A percentile compares a stretch with the other conserved stretches of the same genome.
These are phyloP conservation scores for Periglandula ipomoeae DNA, from an alignment of 2,329 filamentous ascomycete species.

Conservation along the genomic window DNA sequence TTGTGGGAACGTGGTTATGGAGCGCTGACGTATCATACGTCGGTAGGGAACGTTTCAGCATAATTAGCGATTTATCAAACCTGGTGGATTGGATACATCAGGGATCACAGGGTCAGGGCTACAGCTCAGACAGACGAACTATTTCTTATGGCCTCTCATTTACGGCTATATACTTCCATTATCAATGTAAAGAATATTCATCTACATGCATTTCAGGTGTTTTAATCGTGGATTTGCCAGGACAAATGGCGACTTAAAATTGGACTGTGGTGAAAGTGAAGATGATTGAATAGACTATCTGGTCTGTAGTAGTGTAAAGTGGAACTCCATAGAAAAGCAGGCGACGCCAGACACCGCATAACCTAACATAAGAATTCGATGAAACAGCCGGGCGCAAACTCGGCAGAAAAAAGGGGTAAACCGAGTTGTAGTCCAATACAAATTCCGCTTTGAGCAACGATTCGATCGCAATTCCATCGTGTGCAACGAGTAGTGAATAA, in stretches of 20 bases:
- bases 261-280: too few species aligned
- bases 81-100: not conserved
- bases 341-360: not conserved
- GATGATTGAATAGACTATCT: not conserved
- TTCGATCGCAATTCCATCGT: too few species aligned
- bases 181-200: not conserved
- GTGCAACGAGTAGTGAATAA: too few species aligned
- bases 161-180: not conserved
- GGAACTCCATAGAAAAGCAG: not conserved
- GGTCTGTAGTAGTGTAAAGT: not conserved
- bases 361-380: too few species aligned
- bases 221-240: not conserved
- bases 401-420: too few species aligned
- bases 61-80: not conserved
- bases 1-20: not conserved
- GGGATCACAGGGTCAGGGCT: not conserved
- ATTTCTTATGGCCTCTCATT: slow-evolving; percentile 2
- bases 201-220: not conserved
- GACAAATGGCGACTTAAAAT: not conserved
- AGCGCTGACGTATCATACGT: not conserved
- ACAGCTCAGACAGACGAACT: not conserved
- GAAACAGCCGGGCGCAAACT: too few species aligned
- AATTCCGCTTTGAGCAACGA: too few species aligned
- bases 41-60: not conserved
- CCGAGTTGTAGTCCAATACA: too few species aligned